Evolutionary conservation across 768 basidiomycete genomes (phyloP).

Genomic region (Leccinum aurantiacum): DNA sequence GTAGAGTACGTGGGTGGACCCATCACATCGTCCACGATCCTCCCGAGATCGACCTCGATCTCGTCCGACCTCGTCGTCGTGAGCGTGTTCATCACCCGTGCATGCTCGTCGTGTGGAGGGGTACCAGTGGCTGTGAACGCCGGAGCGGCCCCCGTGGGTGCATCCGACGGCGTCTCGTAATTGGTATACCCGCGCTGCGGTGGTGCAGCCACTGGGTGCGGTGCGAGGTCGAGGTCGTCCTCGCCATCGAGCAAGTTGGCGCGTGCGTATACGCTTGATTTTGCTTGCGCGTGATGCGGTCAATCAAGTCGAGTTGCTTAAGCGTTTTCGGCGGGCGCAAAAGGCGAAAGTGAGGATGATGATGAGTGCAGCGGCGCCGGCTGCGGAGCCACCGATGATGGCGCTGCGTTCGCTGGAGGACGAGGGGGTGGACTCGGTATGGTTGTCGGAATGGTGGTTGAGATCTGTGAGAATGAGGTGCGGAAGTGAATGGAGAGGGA

Average conservation of each 20-base stretch:
- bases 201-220: neutral
- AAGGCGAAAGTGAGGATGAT: slow-evolving; percentile 38
- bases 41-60: slow-evolving; percentile 38
- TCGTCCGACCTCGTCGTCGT: neutral
- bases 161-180: slow-evolving; percentile 25
- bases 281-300: slow-evolving; percentile 28
- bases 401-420: slow-evolving; percentile 32
- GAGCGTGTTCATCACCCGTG: slow-evolving; percentile 24
- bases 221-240: slow-evolving; percentile 14
- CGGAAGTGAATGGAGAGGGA: too few relatives aligned
- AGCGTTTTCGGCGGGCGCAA: slow-evolving; percentile 36
- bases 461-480: too few relatives aligned
- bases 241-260: slow-evolving; percentile 29
- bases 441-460: too few relatives aligned
- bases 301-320: slow-evolving; percentile 34
- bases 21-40: slow-evolving; percentile 51
- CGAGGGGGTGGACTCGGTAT: too few relatives aligned
- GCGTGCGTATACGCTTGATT: slow-evolving; percentile 15
- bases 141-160: neutral
- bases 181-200: slow-evolving; percentile 13
- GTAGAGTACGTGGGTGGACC: slow-evolving; percentile 30
- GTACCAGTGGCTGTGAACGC: slow-evolving; percentile 17
- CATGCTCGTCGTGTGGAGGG: slow-evolving; percentile 36
- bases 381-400: slow-evolving; percentile 43
- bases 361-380: slow-evolving; percentile 38